Percentiles rank a stretch among this genome's conserved stretches.
These are phyloP conservation scores for Aspergillus aculeatus DNA, from an alignment of 2,329 filamentous ascomycete species.

Conservation along the genomic window DNA sequence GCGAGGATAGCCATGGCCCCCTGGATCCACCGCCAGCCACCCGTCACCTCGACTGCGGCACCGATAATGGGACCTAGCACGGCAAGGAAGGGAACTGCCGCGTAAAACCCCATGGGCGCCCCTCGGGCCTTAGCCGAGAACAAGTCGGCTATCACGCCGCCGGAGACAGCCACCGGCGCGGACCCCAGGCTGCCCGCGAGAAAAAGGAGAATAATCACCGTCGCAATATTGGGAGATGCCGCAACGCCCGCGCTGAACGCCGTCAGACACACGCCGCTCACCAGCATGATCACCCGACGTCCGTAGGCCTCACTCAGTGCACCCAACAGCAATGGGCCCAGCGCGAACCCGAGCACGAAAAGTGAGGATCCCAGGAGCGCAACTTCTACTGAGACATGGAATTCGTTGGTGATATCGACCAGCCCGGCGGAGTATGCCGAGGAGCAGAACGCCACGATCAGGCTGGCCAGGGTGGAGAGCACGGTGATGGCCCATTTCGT, in stretches of 20 bases:
- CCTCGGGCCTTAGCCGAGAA: slow-evolving; percentile 42
- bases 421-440: slow-evolving; percentile 10
- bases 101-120: neutral
- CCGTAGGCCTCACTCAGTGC: slow-evolving; percentile 8
- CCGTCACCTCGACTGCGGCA: slow-evolving; percentile 48
- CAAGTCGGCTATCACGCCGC: slow-evolving; percentile 61
- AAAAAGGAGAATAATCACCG: slow-evolving; percentile 64
- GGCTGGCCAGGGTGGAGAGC: slow-evolving; percentile 2
- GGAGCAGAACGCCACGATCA: slow-evolving; percentile 10
- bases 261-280: neutral
- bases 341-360: slow-evolving; percentile 11
- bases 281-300: neutral
- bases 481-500: slow-evolving; percentile 4
- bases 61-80: slow-evolving; percentile 49
- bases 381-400: slow-evolving; percentile 11
- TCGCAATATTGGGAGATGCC: slow-evolving; percentile 53
- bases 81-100: slow-evolving; percentile 29
- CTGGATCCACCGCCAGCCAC: slow-evolving; percentile 52
- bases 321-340: slow-evolving; percentile 10
- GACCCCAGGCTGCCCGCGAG: slow-evolving; percentile 62
- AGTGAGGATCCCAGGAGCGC: slow-evolving; percentile 10
- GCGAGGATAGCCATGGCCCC: neutral
- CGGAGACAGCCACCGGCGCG: slow-evolving; percentile 60
- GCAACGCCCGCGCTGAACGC: neutral
- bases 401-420: slow-evolving; percentile 5